Percentiles rank a stretch among this genome's conserved stretches.
Conservation (phyloP, 176 grass and related monocot genomes). For the Hyparrhenia diplandra region DNA sequence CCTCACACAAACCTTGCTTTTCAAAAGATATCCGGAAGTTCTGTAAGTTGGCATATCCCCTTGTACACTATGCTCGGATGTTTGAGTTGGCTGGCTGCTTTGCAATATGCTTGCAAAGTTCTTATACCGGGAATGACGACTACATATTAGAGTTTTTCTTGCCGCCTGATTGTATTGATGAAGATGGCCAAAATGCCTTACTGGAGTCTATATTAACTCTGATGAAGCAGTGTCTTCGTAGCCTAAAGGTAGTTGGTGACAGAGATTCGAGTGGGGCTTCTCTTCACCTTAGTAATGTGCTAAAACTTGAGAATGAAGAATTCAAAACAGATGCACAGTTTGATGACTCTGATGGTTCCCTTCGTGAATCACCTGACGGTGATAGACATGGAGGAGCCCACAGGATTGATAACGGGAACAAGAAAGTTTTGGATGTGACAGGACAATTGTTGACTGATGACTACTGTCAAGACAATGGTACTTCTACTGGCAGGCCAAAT, state of each 20-base stretch:
- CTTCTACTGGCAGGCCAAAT: conserved; percentile 38
- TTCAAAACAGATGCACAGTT: conserved; percentile 26
- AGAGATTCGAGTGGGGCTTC: conserved; percentile 32
- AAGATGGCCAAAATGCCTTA: conserved; percentile 57
- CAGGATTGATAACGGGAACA: conserved; percentile 27
- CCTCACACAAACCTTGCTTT: conserved; percentile 60
- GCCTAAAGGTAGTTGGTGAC: conserved; percentile 60
- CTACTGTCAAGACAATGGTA: conserved; percentile 37
- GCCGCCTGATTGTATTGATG: conserved; percentile 52
- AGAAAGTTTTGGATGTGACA: conserved; percentile 18
- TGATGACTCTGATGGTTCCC: conserved; percentile 33
- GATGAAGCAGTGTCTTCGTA: conserved; percentile 58
- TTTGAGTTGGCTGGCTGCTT: conserved; percentile 72
- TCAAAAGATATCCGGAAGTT: conserved; percentile 66
- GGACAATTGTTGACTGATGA: conserved; percentile 36
- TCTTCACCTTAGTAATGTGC: conserved; percentile 42
- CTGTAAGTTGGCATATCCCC: conserved; percentile 76
- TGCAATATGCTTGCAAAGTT: conserved; percentile 80
- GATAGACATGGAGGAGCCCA: conserved; percentile 10
- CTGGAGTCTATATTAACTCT: conserved; percentile 59
- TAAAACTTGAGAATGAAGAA: conserved; percentile 50
- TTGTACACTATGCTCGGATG: conserved; percentile 92
- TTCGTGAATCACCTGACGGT: conserved; percentile 33
- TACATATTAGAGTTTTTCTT: conserved; percentile 96
- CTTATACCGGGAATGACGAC: conserved; percentile 79